Conservation (phyloP, 345 rosid genomes). For the thale cress (Arabidopsis thaliana) region DNA sequence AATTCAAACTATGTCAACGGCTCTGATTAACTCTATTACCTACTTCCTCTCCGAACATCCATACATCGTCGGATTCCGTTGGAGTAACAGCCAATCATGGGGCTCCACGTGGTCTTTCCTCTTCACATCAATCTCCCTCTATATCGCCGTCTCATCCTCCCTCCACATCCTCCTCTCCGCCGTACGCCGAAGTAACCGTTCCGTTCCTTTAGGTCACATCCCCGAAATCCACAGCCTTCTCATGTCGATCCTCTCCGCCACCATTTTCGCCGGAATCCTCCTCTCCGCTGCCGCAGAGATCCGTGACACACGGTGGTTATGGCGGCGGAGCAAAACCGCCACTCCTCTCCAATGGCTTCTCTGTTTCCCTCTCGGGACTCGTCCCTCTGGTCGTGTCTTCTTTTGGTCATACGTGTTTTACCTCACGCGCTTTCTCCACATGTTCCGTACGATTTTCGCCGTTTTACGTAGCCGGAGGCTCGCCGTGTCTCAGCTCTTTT, state of each 20-base stretch:
- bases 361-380: slow-evolving; percentile 88
- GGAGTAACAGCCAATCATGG: slow-evolving; percentile 86
- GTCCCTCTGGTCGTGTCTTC: slow-evolving; percentile 94
- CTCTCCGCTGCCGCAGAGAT: slow-evolving; percentile 89
- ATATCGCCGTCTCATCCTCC: slow-evolving; percentile 57
- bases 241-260: slow-evolving; percentile 67
- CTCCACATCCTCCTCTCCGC: slow-evolving; percentile 58
- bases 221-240: slow-evolving; percentile 74
- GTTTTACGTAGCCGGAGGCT: slow-evolving; percentile 60
- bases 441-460: slow-evolving; percentile 68
- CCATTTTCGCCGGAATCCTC: slow-evolving; percentile 77
- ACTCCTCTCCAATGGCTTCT: slow-evolving; percentile 93
- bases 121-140: slow-evolving; percentile 59
- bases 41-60: slow-evolving; percentile 89
- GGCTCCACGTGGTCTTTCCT: slow-evolving; percentile 95
- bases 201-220: slow-evolving; percentile 70
- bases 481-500: slow-evolving; percentile 65
- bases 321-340: slow-evolving; percentile 70
- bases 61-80: slow-evolving; percentile 71
- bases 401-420: slow-evolving; percentile 94
- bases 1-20: slow-evolving; percentile 30
- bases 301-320: slow-evolving; percentile 84
- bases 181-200: slow-evolving; percentile 50
- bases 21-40: slow-evolving; percentile 43
- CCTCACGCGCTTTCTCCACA: slow-evolving; percentile 79